A percentile compares a stretch with the other conserved stretches of the same genome.
phyloP scores from a whole-genome alignment of 2,329 filamentous ascomycete species.

The Ophiostoma sp. region DNA sequence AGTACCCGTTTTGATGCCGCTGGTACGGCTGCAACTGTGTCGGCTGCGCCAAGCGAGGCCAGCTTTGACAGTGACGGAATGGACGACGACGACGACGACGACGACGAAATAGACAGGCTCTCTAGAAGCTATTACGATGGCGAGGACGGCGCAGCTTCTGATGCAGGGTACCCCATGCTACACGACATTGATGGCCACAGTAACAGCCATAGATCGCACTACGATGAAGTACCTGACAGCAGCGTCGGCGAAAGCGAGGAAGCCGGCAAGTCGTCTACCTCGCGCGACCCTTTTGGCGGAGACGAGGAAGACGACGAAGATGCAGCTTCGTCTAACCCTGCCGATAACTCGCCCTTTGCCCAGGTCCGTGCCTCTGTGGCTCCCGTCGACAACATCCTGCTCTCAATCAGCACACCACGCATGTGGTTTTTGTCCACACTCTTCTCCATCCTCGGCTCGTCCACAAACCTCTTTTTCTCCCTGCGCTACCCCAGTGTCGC shows the following conservation, averaged over 20 bases:
- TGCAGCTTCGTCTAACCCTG: conserved; percentile 49
- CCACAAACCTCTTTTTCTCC: conserved; percentile 85
- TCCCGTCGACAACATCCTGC: conserved; percentile 69
- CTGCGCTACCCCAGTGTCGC: conserved; percentile 87
- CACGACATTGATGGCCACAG: conserved; percentile 12
- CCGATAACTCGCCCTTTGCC: conserved; percentile 73
- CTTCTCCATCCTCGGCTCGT: conserved; percentile 78
- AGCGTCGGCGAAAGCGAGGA: neutral
- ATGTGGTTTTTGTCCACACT: conserved; percentile 83
- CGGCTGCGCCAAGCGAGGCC: conserved; percentile 45
- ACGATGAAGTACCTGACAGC: neutral
- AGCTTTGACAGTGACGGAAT: conserved; percentile 39
- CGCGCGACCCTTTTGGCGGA: conserved; percentile 35
- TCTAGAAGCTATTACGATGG: conserved; percentile 25
- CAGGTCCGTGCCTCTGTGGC: conserved; percentile 79
- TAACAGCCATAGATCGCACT: neutral
- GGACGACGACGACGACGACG: conserved; percentile 18
- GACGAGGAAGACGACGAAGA: conserved; percentile 39
- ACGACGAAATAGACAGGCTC: conserved; percentile 18
- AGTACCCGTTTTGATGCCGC: conserved; percentile 36
- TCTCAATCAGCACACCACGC: conserved; percentile 85
- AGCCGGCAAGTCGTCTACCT: neutral
- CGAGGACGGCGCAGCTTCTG: conserved; percentile 39
- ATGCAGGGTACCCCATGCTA: conserved; percentile 35
- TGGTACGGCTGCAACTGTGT: conserved; percentile 54